Base-by-base conservation (phyloP, 2,329 filamentous ascomycete species). In the Elsinoe fawcettii region DNA sequence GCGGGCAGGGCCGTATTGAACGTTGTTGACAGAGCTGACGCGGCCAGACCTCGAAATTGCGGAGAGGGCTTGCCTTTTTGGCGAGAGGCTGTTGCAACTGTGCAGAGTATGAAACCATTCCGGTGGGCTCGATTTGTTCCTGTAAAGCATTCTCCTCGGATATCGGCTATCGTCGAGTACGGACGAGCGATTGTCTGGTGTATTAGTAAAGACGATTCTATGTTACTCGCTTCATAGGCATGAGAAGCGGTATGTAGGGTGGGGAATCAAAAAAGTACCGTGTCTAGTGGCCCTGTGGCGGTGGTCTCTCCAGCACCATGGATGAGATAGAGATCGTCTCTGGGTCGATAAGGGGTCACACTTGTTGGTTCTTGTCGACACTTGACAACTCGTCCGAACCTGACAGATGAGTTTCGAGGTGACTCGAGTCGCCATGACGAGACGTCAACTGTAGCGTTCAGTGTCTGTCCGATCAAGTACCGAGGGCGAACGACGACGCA, bases 21-120 rank as follows among this genome's bases (percentile, higher is more conserved):
- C 41, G 41, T 46, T 46, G 41, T 46, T 46, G 41, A 46, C 41
- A 46, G 22, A 25, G 41, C 41, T 46, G 41, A 46, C 41, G 41
- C 41, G 41, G 41, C 41, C 41, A 46, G 41, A 46, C 41, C 22
- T 46, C 41, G 9, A 25, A 27, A 18, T 23, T 25, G 23, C 20
- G 16, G 41, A 25, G 16, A 25, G 41, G 41, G 11, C 9, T 14
- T 25, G 41, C 41, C 41, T 46, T 46, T 2, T 46, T 43, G 23
- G 41, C 20, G 41, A 22, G 41, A 46, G 18, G 16, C 14, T 46
- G 41, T 46, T 12, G 9, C 9, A 25, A 46, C 20, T 25, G 11
- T n/a, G 18, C 3, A 14, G 8, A 14, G 12, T 22, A 25, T 46
- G 41, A 27, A 25, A 46, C 41, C 20, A 27, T 22, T 11, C 20